Evolutionary conservation across 257 asterid species (phyloP).

Genomic region (Solanum tarapatanum): DNA sequence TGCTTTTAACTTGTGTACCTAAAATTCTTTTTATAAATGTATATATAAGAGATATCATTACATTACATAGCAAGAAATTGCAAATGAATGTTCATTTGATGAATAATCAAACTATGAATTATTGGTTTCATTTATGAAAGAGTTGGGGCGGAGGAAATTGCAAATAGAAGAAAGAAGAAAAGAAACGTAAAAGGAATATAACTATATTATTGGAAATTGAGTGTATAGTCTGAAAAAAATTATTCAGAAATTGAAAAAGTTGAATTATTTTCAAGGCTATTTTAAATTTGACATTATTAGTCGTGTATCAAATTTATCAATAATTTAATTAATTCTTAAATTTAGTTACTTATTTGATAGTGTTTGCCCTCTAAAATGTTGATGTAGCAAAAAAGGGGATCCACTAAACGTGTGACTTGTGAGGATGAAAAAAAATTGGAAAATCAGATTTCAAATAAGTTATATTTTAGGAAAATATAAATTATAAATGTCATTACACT

Average conservation of each 20-base stretch:
- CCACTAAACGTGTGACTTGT: not conserved
- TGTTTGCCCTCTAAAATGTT: not conserved
- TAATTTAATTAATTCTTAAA: no score
- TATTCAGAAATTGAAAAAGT: no score
- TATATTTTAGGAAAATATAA: not conserved
- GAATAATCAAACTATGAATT: no score
- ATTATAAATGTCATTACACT: not conserved
- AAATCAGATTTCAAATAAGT: not conserved
- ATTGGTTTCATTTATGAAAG: no score
- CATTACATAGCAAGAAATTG: not conserved
- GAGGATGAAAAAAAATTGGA: not conserved
- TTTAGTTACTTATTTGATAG: not conserved
- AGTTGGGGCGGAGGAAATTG: no score
- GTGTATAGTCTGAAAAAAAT: no score
- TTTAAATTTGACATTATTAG: not conserved
- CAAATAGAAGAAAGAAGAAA: no score
- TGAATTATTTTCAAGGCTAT: not conserved
- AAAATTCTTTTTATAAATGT: not conserved
- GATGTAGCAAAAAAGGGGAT: not conserved
- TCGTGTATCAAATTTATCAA: no score
- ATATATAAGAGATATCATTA: not conserved
- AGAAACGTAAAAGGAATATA: no score
- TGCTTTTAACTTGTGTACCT: no score
- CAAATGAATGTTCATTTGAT: no score
- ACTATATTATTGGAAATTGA: no score